A percentile compares a stretch with the other conserved stretches of the same genome.
These are phyloP conservation scores for Aspergillus unguis DNA, from an alignment of 2,329 filamentous ascomycete species.

Conservation along the genomic window DNA sequence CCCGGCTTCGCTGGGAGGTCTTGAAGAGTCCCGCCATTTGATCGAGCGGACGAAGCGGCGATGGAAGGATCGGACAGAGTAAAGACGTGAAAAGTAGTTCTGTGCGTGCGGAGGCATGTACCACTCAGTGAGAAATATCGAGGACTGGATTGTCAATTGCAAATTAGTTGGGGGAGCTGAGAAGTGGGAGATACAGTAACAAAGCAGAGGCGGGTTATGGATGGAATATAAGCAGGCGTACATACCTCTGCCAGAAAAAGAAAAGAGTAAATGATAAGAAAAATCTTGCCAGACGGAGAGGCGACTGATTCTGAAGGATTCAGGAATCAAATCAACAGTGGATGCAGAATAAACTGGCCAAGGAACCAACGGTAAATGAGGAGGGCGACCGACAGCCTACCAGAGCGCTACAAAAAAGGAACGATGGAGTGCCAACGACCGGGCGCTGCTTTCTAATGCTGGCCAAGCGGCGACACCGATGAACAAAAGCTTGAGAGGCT, in stretches of 20 bases:
- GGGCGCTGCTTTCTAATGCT: background rate
- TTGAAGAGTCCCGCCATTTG: conserved; percentile 37
- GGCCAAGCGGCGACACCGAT: conserved; percentile 12
- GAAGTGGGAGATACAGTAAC: background rate
- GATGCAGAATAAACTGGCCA: conserved; percentile 7
- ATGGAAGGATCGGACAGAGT: conserved; percentile 31
- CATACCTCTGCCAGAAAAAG: conserved; percentile 3
- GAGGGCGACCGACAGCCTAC: conserved; percentile 3
- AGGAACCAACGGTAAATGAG: conserved; percentile 3
- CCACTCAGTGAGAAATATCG: conserved; percentile 5
- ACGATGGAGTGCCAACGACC: background rate
- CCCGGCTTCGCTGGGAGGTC: conserved; percentile 15
- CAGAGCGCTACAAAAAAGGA: conserved; percentile 1
- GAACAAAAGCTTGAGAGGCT: conserved; percentile 2
- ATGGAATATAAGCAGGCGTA: background rate
- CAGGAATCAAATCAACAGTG: background rate
- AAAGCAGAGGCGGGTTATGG: background rate
- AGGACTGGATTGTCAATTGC: too few species aligned
- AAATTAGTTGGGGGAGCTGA: too few species aligned
- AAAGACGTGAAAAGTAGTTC: conserved; percentile 21
- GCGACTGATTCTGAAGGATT: too few species aligned
- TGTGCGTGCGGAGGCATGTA: conserved; percentile 36
- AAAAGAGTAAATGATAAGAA: conserved; percentile 11
- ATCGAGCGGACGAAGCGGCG: conserved; percentile 36
- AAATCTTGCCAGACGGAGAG: background rate